Evolutionary conservation across 2,329 filamentous ascomycete genomes (phyloP).

Genomic region (Cucurbitaria berberidis): DNA sequence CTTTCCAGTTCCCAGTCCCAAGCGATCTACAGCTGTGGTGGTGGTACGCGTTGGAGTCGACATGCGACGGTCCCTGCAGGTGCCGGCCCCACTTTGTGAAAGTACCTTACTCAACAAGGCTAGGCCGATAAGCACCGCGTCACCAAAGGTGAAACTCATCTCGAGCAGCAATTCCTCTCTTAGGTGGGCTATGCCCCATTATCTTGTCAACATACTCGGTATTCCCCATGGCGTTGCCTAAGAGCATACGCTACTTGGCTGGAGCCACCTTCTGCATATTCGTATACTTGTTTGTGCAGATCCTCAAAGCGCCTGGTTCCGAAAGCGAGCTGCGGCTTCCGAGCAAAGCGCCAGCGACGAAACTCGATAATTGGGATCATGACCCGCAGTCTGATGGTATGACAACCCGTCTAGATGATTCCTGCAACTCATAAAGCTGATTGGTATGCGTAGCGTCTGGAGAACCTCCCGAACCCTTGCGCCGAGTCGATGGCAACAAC

Average conservation of each 20-base stretch:
- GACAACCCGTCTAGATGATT: conserved; percentile 41
- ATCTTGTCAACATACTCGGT: conserved; percentile 5
- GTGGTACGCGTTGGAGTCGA: conserved; percentile 17
- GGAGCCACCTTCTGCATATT: conserved; percentile 74
- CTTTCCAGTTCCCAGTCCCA: not conserved
- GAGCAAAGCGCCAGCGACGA: conserved; percentile 43
- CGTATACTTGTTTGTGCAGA: conserved; percentile 78
- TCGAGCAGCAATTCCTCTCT: not conserved
- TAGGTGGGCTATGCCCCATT: conserved; percentile 8
- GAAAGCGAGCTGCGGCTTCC: conserved; percentile 52
- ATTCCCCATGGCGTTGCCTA: conserved; percentile 77
- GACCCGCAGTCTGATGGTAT: conserved; percentile 89
- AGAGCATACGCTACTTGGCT: conserved; percentile 80
- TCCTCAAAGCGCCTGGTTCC: conserved; percentile 67
- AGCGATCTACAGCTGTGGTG: conserved; percentile 6
- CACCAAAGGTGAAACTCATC: conserved; percentile 16
- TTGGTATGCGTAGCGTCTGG: conserved; percentile 67
- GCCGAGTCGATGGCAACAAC: conserved; percentile 70
- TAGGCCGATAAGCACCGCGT: conserved; percentile 13
- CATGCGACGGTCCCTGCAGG: conserved; percentile 5
- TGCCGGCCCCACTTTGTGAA: conserved; percentile 12
- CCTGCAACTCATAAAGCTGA: conserved; percentile 1
- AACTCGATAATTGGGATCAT: conserved; percentile 67
- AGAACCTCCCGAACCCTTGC: conserved; percentile 80
- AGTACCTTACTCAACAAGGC: conserved; percentile 5